Evolutionary conservation across 306 rosid species (phyloP).

Genomic region (Vachellia pachyceras): DNA sequence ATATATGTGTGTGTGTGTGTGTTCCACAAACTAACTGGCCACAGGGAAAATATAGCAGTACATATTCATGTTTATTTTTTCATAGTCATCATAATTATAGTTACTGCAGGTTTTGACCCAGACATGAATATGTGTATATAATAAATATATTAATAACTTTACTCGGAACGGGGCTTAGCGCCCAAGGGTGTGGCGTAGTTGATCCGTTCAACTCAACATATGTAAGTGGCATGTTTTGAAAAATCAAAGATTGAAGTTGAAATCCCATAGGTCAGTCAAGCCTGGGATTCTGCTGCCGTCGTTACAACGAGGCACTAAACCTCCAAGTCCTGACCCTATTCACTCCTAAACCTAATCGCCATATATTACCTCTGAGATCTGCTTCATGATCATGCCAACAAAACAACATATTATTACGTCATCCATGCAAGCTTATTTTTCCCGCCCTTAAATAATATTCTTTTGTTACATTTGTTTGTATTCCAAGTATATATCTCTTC

Average conservation of each 20-base stretch:
- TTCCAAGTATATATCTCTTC: background rate
- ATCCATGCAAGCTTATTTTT: background rate
- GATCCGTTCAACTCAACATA: conserved; percentile 30
- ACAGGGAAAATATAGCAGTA: background rate
- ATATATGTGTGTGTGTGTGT: background rate
- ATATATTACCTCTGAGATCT: no score
- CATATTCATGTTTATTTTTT: no score
- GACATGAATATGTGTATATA: background rate
- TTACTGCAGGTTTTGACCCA: background rate
- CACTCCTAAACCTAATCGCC: background rate
- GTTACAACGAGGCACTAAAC: background rate
- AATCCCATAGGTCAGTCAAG: conserved; percentile 41
- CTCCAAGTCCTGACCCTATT: background rate
- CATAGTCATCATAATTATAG: background rate
- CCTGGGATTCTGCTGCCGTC: conserved; percentile 4
- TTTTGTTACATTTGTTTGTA: background rate
- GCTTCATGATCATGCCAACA: background rate
- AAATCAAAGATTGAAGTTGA: conserved; percentile 36
- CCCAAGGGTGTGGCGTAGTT: conserved; percentile 14
- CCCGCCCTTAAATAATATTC: background rate
- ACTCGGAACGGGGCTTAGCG: background rate
- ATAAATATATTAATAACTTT: background rate
- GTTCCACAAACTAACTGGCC: background rate
- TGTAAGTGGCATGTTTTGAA: background rate
- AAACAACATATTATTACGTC: background rate